These are phyloP conservation scores for Hanseniaspora mollemarum DNA, from an alignment of 805 yeast genomes.

Conservation along the genomic window DNA sequence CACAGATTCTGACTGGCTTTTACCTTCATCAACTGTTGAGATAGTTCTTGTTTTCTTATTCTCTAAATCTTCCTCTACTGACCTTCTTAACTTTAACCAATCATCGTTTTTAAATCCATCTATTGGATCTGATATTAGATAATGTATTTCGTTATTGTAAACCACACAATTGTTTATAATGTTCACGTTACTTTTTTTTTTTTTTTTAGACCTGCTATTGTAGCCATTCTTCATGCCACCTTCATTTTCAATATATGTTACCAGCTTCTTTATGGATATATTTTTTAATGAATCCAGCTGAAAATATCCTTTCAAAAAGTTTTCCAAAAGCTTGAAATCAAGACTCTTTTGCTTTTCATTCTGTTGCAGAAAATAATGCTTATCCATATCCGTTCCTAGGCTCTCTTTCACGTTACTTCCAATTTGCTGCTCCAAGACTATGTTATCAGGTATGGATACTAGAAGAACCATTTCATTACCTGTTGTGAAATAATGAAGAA, in stretches of 20 bases:
- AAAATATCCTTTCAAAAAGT: conserved; percentile 27
- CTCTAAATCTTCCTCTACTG: not conserved
- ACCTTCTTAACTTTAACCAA: conserved; percentile 23
- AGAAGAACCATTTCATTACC: conserved; percentile 23
- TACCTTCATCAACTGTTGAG: not conserved
- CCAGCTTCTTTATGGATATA: conserved; percentile 27
- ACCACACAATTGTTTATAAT: conserved; percentile 8
- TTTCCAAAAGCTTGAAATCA: conserved; percentile 26
- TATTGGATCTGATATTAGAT: conserved; percentile 25
- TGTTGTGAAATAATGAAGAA: conserved; percentile 22
- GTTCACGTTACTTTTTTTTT: not conserved
- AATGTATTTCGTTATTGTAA: conserved; percentile 29
- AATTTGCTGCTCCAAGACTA: conserved; percentile 9
- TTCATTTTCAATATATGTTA: conserved; percentile 17
- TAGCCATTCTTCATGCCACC: conserved; percentile 22
- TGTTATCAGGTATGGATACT: conserved; percentile 28
- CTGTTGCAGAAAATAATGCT: conserved; percentile 17
- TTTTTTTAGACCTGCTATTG: conserved; percentile 21
- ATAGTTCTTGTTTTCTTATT: not conserved
- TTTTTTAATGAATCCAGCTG: conserved; percentile 24
- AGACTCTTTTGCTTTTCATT: conserved; percentile 15
- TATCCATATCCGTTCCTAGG: not conserved
- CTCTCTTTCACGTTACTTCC: not conserved
- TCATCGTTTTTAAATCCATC: conserved; percentile 26
- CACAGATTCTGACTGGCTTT: not conserved